A percentile compares a stretch with the other conserved stretches of the same genome.
These are phyloP conservation scores for Penicillium verhagenii DNA, from an alignment of 495 filamentous ascomycete genomes.

Conservation along the genomic window DNA sequence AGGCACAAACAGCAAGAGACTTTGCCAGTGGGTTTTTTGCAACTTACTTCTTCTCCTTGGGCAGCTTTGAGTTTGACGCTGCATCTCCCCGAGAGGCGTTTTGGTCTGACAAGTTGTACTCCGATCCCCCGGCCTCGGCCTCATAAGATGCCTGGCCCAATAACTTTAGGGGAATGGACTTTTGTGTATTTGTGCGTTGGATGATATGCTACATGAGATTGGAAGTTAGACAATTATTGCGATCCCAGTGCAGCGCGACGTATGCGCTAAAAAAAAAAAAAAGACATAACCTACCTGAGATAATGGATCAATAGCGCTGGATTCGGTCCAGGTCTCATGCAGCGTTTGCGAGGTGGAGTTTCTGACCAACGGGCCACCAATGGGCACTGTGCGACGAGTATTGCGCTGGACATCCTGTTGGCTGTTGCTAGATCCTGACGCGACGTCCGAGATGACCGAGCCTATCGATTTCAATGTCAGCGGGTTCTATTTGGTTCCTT, in stretches of 20 bases:
- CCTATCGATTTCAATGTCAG: slow-evolving; percentile 21
- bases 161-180: slow-evolving; percentile 64
- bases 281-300: slow-evolving; percentile 46
- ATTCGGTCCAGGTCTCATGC: slow-evolving; percentile 33
- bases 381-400: slow-evolving; percentile 16
- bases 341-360: slow-evolving; percentile 31
- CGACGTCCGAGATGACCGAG: slow-evolving; percentile 33
- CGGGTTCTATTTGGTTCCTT: neutral
- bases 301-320: slow-evolving; percentile 54
- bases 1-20: neutral
- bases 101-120: slow-evolving; percentile 39
- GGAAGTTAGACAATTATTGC: neutral
- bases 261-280: neutral
- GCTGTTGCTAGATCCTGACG: slow-evolving; percentile 37
- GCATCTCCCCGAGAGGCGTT: slow-evolving; percentile 36
- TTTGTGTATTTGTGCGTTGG: slow-evolving; percentile 75
- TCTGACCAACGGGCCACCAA: slow-evolving; percentile 21
- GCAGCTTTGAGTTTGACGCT: slow-evolving; percentile 44
- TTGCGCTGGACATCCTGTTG: slow-evolving; percentile 33
- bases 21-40: neutral
- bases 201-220: slow-evolving; percentile 63
- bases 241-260: neutral
- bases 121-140: slow-evolving; percentile 52
- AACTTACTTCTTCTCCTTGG: slow-evolving; percentile 69
- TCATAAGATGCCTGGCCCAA: slow-evolving; percentile 56